Conservation (phyloP, 805 yeast species). For the Zygoascus ofunaensis region DNA sequence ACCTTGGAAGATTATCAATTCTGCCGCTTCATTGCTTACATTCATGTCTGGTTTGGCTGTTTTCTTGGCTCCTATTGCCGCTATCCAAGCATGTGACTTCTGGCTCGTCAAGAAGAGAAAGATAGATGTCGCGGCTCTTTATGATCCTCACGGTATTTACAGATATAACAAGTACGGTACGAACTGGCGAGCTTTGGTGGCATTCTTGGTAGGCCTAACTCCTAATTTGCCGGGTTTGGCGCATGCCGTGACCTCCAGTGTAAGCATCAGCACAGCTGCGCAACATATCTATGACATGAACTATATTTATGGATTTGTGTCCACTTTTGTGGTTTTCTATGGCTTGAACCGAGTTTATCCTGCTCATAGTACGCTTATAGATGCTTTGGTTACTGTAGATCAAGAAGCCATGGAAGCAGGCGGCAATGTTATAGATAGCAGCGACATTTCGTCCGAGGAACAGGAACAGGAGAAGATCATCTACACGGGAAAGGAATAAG, state of each 20-base stretch:
- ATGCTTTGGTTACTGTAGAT: not conserved
- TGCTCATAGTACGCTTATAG: not conserved
- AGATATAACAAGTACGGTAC: slow-evolving; percentile 35
- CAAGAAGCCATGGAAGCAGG: not conserved
- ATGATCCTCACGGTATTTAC: slow-evolving; percentile 32
- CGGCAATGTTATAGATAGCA: not conserved
- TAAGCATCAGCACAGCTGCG: slow-evolving; percentile 14
- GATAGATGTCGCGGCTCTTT: slow-evolving; percentile 36
- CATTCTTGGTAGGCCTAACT: slow-evolving; percentile 23
- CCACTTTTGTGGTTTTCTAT: slow-evolving; percentile 13
- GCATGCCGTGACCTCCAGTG: slow-evolving; percentile 13
- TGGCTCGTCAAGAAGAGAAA: slow-evolving; percentile 35
- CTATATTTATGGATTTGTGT: slow-evolving; percentile 19
- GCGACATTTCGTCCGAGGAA: not conserved
- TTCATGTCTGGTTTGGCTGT: slow-evolving; percentile 33
- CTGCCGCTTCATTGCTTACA: slow-evolving; percentile 30
- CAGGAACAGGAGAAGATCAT: not conserved
- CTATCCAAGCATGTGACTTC: slow-evolving; percentile 33
- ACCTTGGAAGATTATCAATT: slow-evolving; percentile 36
- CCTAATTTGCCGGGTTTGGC: slow-evolving; percentile 24
- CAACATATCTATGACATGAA: slow-evolving; percentile 21
- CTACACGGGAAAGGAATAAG: not conserved
- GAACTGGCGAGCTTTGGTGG: slow-evolving; percentile 36
- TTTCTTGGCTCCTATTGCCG: slow-evolving; percentile 36
- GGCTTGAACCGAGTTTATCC: slow-evolving; percentile 15